Conservation (phyloP, 257 asterid genomes). For the Linaria vulgaris region DNA sequence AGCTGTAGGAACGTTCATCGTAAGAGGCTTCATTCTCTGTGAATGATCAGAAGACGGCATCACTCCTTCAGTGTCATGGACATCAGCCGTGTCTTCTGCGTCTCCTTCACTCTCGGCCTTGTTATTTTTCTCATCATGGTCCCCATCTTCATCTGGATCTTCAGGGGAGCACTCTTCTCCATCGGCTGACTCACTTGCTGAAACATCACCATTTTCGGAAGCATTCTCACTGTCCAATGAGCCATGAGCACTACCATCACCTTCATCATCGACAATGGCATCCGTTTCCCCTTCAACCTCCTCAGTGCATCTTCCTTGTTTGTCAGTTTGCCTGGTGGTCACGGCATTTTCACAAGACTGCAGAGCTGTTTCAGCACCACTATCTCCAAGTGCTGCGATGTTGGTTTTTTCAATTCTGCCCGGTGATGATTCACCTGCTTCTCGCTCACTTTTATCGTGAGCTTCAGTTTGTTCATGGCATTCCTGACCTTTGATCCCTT, state of each 20-base stretch:
- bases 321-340: conserved; percentile 33
- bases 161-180: conserved; percentile 68
- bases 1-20: conserved; percentile 37
- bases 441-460: conserved; percentile 48
- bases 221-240: conserved; percentile 76
- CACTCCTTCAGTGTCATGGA: conserved; percentile 54
- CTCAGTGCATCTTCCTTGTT: conserved; percentile 29
- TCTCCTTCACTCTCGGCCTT: conserved; percentile 84
- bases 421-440: conserved; percentile 82
- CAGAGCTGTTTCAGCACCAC: conserved; percentile 33
- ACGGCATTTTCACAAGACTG: conserved; percentile 35
- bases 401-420: conserved; percentile 48
- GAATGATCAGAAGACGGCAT: conserved; percentile 44
- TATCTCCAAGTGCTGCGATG: conserved; percentile 31
- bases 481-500: conserved; percentile 37
- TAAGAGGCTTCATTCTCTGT: conserved; percentile 64
- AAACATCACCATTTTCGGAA: conserved; percentile 65
- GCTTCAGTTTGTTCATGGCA: conserved; percentile 38
- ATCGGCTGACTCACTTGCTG: conserved; percentile 76
- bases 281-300: conserved; percentile 50
- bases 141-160: conserved; percentile 64
- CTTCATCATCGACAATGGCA: conserved; percentile 54
- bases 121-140: conserved; percentile 49
- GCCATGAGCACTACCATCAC: conserved; percentile 64
- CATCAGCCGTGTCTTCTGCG: conserved; percentile 56